Percentiles rank a stretch among this genome's conserved stretches.
Evolutionary conservation across 2,329 filamentous ascomycete species (phyloP).

Genomic region (Talaromyces sp.): DNA sequence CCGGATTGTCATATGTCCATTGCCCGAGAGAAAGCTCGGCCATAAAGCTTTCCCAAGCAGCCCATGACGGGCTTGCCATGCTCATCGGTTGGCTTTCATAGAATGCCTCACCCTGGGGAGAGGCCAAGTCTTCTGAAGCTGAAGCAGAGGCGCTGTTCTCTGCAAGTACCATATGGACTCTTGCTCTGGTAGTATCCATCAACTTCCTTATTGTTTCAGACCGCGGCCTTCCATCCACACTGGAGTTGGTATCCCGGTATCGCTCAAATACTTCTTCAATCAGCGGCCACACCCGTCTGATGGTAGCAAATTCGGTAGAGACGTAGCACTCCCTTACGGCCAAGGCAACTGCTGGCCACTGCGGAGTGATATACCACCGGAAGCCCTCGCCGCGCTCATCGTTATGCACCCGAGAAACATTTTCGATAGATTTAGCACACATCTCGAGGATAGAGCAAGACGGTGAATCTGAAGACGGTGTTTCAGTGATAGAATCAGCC

Average conservation of each 20-base stretch:
- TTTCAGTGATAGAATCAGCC: background rate
- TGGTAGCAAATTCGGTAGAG: conserved; percentile 15
- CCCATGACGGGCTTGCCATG: background rate
- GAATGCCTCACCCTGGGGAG: background rate
- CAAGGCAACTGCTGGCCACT: conserved; percentile 22
- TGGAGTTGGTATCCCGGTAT: background rate
- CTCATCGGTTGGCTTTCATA: background rate
- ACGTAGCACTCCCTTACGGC: conserved; percentile 24
- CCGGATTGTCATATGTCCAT: background rate
- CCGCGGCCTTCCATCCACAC: background rate
- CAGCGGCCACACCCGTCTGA: conserved; percentile 20
- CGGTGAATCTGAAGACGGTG: background rate
- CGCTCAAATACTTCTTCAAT: conserved; percentile 17
- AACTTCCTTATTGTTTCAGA: background rate
- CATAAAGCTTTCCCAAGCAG: conserved; percentile 3
- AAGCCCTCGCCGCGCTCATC: conserved; percentile 25
- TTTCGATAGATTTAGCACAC: conserved; percentile 18
- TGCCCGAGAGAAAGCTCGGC: conserved; percentile 1
- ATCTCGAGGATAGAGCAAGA: conserved; percentile 11
- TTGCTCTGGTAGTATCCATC: background rate
- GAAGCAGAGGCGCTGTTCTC: background rate
- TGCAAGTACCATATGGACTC: background rate
- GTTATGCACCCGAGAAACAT: conserved; percentile 20
- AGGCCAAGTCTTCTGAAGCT: background rate
- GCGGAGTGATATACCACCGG: conserved; percentile 23